Evolutionary conservation across 2,329 filamentous ascomycete genomes (phyloP).

Genomic region (Dryadomyces quercus-mongolicae): DNA sequence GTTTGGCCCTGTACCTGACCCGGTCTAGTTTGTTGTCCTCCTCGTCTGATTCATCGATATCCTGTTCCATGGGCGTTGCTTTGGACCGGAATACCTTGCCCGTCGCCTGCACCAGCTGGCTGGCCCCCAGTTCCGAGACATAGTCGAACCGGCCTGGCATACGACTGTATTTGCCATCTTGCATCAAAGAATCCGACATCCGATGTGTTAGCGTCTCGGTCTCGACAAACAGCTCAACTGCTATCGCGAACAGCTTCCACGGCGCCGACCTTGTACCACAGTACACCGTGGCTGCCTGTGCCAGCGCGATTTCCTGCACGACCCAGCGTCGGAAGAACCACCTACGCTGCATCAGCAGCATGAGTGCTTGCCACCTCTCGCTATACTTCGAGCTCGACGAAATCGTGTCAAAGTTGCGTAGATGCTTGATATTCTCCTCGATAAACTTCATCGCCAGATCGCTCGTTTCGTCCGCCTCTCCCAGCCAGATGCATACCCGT

Average conservation of each 20-base stretch:
- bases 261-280: neutral
- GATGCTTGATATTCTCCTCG: neutral
- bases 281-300: constrained; percentile 5
- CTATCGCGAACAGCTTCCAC: neutral
- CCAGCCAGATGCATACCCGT: neutral
- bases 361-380: constrained; percentile 5
- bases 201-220: neutral
- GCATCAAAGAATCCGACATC: neutral
- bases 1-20: neutral
- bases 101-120: neutral
- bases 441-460: neutral
- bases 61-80: neutral
- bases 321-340: constrained; percentile 8
- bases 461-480: neutral
- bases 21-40: neutral
- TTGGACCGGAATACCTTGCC: neutral
- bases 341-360: neutral
- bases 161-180: neutral
- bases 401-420: neutral
- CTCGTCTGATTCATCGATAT: neutral
- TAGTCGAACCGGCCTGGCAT: neutral
- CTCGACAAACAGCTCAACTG: neutral
- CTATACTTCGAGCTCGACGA: neutral
- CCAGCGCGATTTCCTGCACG: constrained; percentile 7
- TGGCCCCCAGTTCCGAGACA: neutral